Conservation (phyloP, 2,329 filamentous ascomycete genomes). For the Trichophaea hybrida region DNA sequence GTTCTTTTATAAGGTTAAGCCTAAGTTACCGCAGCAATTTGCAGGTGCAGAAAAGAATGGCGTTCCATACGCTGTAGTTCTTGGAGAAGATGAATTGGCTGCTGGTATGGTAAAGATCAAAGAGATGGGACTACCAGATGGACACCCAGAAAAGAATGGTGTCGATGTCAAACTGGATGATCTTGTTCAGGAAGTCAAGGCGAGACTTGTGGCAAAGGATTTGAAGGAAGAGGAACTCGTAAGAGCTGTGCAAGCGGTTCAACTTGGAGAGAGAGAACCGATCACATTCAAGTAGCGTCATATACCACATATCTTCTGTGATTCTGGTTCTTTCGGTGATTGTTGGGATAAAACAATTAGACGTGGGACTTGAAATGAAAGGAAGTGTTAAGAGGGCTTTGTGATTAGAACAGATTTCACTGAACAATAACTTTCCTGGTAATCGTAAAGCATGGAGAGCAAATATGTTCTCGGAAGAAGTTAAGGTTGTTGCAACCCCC, state of each 20-base stretch:
- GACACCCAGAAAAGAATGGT: constrained; percentile 82
- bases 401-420: too few species aligned
- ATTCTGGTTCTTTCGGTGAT: too few species aligned
- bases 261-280: constrained; percentile 5
- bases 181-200: constrained; percentile 49
- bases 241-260: constrained; percentile 12
- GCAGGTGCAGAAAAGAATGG: constrained; percentile 69
- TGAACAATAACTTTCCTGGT: too few species aligned
- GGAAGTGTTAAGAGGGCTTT: too few species aligned
- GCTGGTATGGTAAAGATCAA: constrained; percentile 78
- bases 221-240: constrained; percentile 26
- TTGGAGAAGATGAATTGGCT: constrained; percentile 80
- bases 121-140: constrained; percentile 63
- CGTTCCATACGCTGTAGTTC: constrained; percentile 72
- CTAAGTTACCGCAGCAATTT: constrained; percentile 78
- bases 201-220: constrained; percentile 33
- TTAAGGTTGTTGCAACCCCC: too few species aligned
- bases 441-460: too few species aligned
- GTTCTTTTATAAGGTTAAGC: constrained; percentile 79
- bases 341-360: too few species aligned
- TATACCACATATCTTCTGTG: too few species aligned
- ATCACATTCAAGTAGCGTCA: too few species aligned
- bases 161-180: constrained; percentile 52
- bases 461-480: too few species aligned
- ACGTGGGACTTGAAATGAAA: too few species aligned